phyloP scores from a whole-genome alignment of 2,329 filamentous ascomycete genomes.

The Fusarium sulawesiense region DNA sequence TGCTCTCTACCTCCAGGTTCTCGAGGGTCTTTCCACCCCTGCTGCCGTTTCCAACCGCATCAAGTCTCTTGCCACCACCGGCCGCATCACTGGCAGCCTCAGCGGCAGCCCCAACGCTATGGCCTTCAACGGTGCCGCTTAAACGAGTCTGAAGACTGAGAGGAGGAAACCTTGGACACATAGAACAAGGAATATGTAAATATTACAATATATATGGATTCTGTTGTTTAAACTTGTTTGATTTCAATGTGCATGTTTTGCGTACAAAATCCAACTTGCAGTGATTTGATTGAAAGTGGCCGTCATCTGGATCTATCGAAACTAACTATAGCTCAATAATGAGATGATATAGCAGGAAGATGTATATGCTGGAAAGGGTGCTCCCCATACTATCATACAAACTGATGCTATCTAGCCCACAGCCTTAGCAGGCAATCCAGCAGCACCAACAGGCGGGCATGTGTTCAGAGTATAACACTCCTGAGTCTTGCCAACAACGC shows the following conservation, averaged over 20 bases:
- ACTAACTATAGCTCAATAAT: too few relatives aligned
- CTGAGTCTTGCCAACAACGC: too few relatives aligned
- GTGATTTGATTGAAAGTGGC: neutral
- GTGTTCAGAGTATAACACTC: too few relatives aligned
- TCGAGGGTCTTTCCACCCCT: constrained; percentile 57
- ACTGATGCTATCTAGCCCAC: neutral
- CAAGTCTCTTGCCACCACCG: constrained; percentile 55
- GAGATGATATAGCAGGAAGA: too few relatives aligned
- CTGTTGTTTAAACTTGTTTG: neutral
- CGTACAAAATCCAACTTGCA: fast-evolving
- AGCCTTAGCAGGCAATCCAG: neutral
- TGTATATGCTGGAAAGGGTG: neutral
- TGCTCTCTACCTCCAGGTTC: constrained; percentile 57
- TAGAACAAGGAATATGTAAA: neutral
- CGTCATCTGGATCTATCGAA: neutral
- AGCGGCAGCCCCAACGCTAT: constrained; percentile 58
- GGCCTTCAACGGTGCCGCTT: constrained; percentile 57
- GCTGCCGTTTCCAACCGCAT: constrained; percentile 57
- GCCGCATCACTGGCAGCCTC: constrained; percentile 52
- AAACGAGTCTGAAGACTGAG: neutral
- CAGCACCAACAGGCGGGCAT: neutral
- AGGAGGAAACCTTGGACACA: too few relatives aligned
- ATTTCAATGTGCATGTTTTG: neutral
- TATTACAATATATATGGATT: neutral
- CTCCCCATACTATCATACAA: too few relatives aligned